Conservation (phyloP, 768 basidiomycete species). For the Termitomyces sp. region DNA sequence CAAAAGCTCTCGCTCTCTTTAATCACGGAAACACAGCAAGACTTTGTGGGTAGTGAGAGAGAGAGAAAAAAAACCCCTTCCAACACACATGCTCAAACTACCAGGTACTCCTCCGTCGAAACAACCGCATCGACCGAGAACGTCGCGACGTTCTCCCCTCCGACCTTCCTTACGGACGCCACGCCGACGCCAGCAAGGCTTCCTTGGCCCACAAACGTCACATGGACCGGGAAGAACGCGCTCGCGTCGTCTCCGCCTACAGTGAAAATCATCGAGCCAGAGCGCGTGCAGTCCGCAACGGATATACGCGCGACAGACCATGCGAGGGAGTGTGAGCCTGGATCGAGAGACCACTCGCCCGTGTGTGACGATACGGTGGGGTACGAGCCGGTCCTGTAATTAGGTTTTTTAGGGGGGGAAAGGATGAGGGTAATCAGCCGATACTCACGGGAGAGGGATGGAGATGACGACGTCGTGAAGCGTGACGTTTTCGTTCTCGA, state of each 20-base stretch:
- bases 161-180: constrained; percentile 47
- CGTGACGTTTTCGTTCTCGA: constrained; percentile 77
- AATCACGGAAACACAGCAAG: too few species aligned
- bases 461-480: constrained; percentile 84
- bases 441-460: constrained; percentile 84
- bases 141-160: constrained; percentile 30
- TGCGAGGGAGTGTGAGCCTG: constrained; percentile 72
- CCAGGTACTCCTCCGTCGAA: constrained; percentile 49
- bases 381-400: constrained; percentile 66
- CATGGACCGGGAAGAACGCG: constrained; percentile 89
- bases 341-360: constrained; percentile 80
- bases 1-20: not conserved
- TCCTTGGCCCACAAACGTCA: constrained; percentile 75
- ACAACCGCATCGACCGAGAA: constrained; percentile 56
- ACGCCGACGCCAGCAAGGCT: constrained; percentile 77
- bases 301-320: constrained; percentile 79
- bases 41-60: not conserved
- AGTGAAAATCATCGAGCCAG: constrained; percentile 88
- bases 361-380: constrained; percentile 75
- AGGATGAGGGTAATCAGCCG: not conserved
- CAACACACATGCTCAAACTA: constrained; percentile 30
- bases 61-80: not conserved
- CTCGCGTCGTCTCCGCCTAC: constrained; percentile 79
- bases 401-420: not conserved
- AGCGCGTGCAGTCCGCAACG: constrained; percentile 49